A percentile compares a stretch with the other conserved stretches of the same genome.
Conservation (phyloP, 169 alveolate genomes). For the Plasmodium coatneyi region DNA sequence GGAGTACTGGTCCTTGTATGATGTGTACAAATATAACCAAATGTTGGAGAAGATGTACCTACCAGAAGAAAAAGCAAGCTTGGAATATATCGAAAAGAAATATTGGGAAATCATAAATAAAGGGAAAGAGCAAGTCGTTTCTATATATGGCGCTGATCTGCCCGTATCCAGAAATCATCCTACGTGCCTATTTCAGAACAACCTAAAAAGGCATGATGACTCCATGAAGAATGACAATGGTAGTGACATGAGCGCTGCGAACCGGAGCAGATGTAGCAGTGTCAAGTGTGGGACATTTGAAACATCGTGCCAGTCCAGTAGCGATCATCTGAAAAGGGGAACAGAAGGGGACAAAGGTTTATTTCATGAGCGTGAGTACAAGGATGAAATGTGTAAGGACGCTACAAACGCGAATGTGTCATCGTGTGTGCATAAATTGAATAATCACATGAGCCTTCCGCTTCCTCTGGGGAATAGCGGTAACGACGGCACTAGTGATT, state of each 20-base stretch:
- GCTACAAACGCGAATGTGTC: not conserved
- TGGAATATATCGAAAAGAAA: constrained; percentile 74
- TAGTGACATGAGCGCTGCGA: not conserved
- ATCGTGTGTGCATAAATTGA: not conserved
- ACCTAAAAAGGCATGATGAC: not conserved
- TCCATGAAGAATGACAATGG: not conserved
- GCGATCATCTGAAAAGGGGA: not conserved
- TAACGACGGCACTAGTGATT: not conserved
- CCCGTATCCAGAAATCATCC: constrained; percentile 76
- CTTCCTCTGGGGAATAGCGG: not conserved
- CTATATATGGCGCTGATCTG: constrained; percentile 83
- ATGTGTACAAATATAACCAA: constrained; percentile 32
- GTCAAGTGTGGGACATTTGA: not conserved
- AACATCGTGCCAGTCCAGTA: not conserved
- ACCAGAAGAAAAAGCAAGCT: not conserved
- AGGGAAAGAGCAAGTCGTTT: constrained; percentile 74
- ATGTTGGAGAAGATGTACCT: constrained; percentile 20
- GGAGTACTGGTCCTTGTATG: constrained; percentile 59
- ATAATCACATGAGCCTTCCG: not conserved
- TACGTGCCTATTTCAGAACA: constrained; percentile 34
- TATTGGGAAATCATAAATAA: constrained; percentile 79
- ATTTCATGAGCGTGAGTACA: not conserved
- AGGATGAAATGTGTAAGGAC: not conserved
- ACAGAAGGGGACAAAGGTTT: not conserved
- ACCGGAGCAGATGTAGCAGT: not conserved